Evolutionary conservation across 495 filamentous ascomycete genomes (phyloP).

Genomic region (Daldinia concentrica): DNA sequence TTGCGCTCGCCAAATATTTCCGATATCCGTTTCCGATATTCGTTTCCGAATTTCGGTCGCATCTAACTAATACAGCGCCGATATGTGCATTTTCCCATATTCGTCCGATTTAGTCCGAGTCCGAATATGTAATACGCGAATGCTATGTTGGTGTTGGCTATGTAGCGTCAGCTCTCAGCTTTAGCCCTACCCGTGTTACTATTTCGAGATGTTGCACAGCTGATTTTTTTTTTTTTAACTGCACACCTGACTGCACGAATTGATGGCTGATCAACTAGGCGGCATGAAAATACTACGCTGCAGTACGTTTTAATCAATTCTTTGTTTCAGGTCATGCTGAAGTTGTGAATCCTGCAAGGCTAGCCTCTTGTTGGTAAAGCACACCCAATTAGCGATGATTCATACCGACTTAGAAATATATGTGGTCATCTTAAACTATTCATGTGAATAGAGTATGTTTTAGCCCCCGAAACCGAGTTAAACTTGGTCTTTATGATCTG

Average conservation of each 20-base stretch:
- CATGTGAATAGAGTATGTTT: constrained; percentile 3
- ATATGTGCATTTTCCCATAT: background rate
- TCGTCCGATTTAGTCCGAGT: background rate
- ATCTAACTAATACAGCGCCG: background rate
- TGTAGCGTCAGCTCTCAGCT: constrained; percentile 33
- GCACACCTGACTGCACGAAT: constrained; percentile 16
- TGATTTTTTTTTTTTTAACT: constrained; percentile 1
- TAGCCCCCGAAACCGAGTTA: constrained; percentile 24
- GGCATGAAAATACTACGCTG: constrained; percentile 29
- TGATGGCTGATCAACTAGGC: constrained; percentile 27
- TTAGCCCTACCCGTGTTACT: constrained; percentile 35
- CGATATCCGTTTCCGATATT: too few species aligned
- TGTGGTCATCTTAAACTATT: background rate
- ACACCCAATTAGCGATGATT: background rate
- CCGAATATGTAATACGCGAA: background rate
- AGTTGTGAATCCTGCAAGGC: constrained; percentile 28
- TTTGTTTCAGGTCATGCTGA: constrained; percentile 41
- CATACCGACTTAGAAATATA: constrained; percentile 1
- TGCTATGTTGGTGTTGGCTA: constrained; percentile 1
- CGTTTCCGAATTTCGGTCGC: background rate
- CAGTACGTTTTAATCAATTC: constrained; percentile 27
- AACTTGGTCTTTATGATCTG: constrained; percentile 4
- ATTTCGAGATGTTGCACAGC: constrained; percentile 33
- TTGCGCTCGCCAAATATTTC: background rate
- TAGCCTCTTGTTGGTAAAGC: constrained; percentile 20